Evolutionary conservation across 306 rosid genomes (phyloP), one percentile per base, ranked within the genome.

Genomic region (Gillenia trifoliata): DNA sequence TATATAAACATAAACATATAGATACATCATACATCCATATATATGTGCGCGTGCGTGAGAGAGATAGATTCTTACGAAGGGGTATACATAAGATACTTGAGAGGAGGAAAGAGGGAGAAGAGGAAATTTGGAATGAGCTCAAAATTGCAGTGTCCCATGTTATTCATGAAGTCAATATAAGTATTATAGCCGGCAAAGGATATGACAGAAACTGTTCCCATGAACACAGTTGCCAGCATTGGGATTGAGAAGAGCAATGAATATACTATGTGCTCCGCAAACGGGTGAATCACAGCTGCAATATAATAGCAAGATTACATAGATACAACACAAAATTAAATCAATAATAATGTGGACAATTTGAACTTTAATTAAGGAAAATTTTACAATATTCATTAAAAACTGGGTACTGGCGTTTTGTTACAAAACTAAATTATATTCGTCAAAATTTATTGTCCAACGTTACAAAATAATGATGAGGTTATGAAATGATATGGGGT

Each of bases 231-330:
- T 5, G 79, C 75, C 49, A 74, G 1, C 28, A 74, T 0, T 30
- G 86, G 89, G 3, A 83, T 75, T 6, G 79, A 66, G 61, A 85
- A 85, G 3, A 85, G 83, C 6, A 23, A 0, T 45, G 72, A 74
- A 59, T 85, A 83, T 13, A 64, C 74, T 6, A 85, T 11, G 73
- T 83, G 89, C 74, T 82, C 87, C 19, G 83, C 89, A 75, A 85
- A 82, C 25, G 89, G 89, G 43, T 85, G 89, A 50, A 74, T 82
- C 59, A 85, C 89, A 62, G 89, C 89, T 85, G 86, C 74, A 75
- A 34, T 13, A 22, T 5, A 60, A 28, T 60, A 13, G 4, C 55
- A 49, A 54, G 52, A 15, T 45, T 45, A 45, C 20, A 45, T 15
- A 45, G 52, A 45, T 45, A 45, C 16, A 12, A 28, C 17, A 25